Conservation (phyloP, 441 rosid genomes). For the Biscutella laevigata region DNA sequence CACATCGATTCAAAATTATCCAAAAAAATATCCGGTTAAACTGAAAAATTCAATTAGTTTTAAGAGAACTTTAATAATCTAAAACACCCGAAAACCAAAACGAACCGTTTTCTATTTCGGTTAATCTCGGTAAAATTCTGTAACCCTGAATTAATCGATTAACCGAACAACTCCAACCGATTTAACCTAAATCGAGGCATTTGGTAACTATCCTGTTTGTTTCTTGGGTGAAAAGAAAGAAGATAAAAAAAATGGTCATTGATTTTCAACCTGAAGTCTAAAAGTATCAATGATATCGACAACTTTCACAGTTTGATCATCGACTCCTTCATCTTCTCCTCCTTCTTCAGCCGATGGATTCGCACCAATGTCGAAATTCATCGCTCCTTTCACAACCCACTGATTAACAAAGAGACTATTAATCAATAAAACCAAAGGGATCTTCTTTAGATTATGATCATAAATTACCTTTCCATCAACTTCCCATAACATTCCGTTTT, state of each 20-base stretch:
- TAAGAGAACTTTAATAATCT: no score
- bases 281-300: conserved; percentile 83
- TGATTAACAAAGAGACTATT: conserved; percentile 16
- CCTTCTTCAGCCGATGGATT: conserved; percentile 89
- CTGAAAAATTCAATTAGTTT: no score
- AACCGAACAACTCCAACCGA: no score
- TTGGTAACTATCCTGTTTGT: no score
- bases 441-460: neutral
- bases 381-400: conserved; percentile 84
- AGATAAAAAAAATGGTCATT: neutral
- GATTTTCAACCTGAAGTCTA: conserved; percentile 54
- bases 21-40: no score
- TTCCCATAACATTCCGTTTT: conserved; percentile 69
- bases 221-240: neutral
- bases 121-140: no score
- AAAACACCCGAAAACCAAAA: no score
- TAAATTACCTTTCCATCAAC: conserved; percentile 69
- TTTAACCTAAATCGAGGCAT: no score
- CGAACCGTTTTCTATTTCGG: no score
- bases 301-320: conserved; percentile 67
- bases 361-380: conserved; percentile 70
- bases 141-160: no score
- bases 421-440: neutral
- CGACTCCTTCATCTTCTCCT: conserved; percentile 70
- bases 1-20: no score